Base-by-base conservation (phyloP, 2,329 filamentous ascomycete genomes). In the Talaromyces sp. region DNA sequence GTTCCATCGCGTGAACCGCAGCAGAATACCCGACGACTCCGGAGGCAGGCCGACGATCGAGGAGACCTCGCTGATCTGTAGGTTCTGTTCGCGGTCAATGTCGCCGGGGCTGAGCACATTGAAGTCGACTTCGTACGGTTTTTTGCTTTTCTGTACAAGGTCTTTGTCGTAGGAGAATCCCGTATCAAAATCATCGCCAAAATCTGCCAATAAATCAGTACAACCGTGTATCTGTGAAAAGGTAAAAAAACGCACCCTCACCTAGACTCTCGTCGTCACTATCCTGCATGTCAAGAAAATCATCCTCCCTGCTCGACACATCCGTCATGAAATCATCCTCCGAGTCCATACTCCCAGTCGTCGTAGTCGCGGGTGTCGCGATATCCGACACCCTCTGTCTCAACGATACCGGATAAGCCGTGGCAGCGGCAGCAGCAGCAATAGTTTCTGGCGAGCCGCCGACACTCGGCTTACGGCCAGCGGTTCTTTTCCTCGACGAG, bases 251-350 rank as follows among this genome's bases (percentile, higher is more conserved):
- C 74, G 52, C 61, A 79, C 76, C 77, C 64, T 79, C 78, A 23
- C 72, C 75, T 55, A 76, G 53, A 66, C 77, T 81, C 63, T 80
- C 88, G 69, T 92, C 91, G 60, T 91, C 92, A 68, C 90, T 92
- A 64, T 90, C 87, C 69, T 92, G 78, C 28, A 72, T 76, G 52
- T 73, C 90, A 65, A 89, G 83, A 63, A 91, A 85, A 63, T 85
- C 85, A 63, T 89, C 87, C 50, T 88, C 89, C 28, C 58, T 57
- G 72, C 90, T 96, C 50, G 91, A 94, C 69, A 88, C 83, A 72
- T 88, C 87, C 69, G 90, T 96, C 85, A 95, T 89, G 76, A 93
- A 93, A 64, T 97, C 94, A 72, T 97, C 92, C 70, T 98, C 94
- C 8, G 93, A 97, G 79, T 96, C 92, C 93, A 97, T 97, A 66